Base-by-base conservation (phyloP, 2,329 filamentous ascomycete species). In the Pseudogymnoascus verrucosus region DNA sequence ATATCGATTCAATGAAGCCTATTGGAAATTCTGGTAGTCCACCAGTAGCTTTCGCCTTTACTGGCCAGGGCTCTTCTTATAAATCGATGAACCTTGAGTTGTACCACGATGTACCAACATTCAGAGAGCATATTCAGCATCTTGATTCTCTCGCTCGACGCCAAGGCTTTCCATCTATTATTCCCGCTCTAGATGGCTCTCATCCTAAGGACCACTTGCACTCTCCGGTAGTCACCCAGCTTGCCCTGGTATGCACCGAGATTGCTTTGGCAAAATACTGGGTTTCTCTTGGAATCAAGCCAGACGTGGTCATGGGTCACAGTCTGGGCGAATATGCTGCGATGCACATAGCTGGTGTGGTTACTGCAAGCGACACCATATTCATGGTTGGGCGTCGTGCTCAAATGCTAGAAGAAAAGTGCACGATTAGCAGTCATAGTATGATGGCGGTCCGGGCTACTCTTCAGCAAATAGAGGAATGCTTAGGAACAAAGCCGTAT, bases 321-420 rank as follows among this genome's bases (percentile, higher is more conserved):
- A 89, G 86, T 68, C 77, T 91, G 19, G 88, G 88, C 62, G 88
- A 91, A 73, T 91, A 90, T 69, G 87, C 88, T 34, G 88, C 88
- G 37, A 82, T 91, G 11, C 81, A 89, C 68, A 81, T 85, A 26
- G 86, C 89, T 63, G 88, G 87, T 60, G 87, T 90, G 10, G 77
- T 90, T 34, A 88, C 86, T 21, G 85, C 84, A 31, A 84, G 84
- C 69, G 88, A 91, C 71, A 84, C 88, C 72, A 82, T 93, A 62
- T 87, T 86, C 66, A 79, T 92, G 1, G 88, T 91, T 11, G 89
- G 89, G 47, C 74, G 78, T 62, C 83, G 89, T 66, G 88, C 88
- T 14, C 77, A 83, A 71, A 78, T 90, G 14, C 78, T 91, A 2
- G 81, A 86, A 57, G 77, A 84, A 62, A 82, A 83, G 67, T 91